Base-by-base conservation (phyloP, 257 asterid genomes). In the Linderniella brevidens region DNA sequence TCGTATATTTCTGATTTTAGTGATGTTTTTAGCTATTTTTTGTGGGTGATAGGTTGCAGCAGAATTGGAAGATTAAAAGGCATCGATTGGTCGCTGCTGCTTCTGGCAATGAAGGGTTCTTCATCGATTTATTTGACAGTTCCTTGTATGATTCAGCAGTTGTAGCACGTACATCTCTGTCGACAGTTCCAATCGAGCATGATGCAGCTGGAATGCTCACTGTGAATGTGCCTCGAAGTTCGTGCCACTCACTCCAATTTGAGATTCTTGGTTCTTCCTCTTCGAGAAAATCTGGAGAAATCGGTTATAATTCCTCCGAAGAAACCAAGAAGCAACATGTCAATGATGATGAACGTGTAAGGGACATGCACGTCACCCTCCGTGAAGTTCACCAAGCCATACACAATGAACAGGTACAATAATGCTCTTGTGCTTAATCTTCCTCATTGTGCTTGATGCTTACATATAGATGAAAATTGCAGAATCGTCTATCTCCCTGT, bases 121-220 rank as follows among this genome's bases (percentile, higher is more conserved):
- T 74, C 64, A 69, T 90, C 50, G 98, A 90, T 66, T 77, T 90
- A 59, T 72, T 72, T 71, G 96, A 90, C 77, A 85, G 69, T 65
- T 64, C 96, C n/a, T 66, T 79, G 45, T 62, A 74, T 69, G 93
- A 90, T 63, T 75, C 75, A 37, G 68, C 92, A 17, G 55, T 63
- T 60, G 66, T 71, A 55, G 70, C 84, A 59, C 96, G 94, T 51
- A 94, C 93, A 41, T 74, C 96, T 57, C 44, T 76, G 67, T 85
- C 87, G 49, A 76, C 90, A 18, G 65, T 90, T 46, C 92, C 79
- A 5, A 46, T 90, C 64, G 94, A 90, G 68, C 99, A 81, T 54
- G 99, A 90, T 49, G 35, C 80, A 19, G 84, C 96, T 67, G 99
- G 99, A 63, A 90, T 80, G 99, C 93, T 90, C 54, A 74, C 92